A percentile compares a stretch with the other conserved stretches of the same genome.
Conservation (phyloP, 371 early-diverging fungal genomes). For the Mucor circinelloides region DNA sequence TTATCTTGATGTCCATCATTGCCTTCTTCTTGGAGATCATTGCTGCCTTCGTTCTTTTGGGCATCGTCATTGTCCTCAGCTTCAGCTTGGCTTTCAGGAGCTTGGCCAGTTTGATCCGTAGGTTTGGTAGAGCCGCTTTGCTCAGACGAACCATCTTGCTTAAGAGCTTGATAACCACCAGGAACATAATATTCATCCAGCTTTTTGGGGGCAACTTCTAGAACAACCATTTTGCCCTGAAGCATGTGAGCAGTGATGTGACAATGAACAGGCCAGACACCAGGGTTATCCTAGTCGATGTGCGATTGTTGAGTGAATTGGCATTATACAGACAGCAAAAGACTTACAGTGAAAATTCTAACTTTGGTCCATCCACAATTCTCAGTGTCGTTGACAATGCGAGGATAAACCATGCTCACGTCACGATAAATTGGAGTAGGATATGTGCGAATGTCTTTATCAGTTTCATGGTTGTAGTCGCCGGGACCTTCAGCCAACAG, state of each 20-base stretch:
- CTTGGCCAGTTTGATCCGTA: too few relatives aligned
- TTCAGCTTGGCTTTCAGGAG: too few relatives aligned
- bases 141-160: too few relatives aligned
- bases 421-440: conserved; percentile 32
- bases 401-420: conserved; percentile 33
- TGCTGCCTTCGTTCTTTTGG: too few relatives aligned
- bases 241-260: conserved; percentile 53
- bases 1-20: too few relatives aligned
- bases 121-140: too few relatives aligned
- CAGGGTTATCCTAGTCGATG: conserved; percentile 54
- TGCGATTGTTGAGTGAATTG: not conserved
- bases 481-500: conserved; percentile 38
- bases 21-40: too few relatives aligned
- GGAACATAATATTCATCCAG: not conserved
- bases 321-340: not conserved
- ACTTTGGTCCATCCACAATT: conserved; percentile 46
- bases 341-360: conserved; percentile 31
- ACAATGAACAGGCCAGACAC: conserved; percentile 54
- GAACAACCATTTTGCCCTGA: conserved; percentile 42
- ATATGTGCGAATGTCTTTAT: conserved; percentile 29
- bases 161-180: too few relatives aligned
- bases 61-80: too few relatives aligned
- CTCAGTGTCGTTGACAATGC: not conserved
- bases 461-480: conserved; percentile 25
- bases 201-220: conserved; percentile 37